A percentile compares a stretch with the other conserved stretches of the same genome.
Conservation (phyloP, 345 rosid genomes). For the Brassica rapa region DNA sequence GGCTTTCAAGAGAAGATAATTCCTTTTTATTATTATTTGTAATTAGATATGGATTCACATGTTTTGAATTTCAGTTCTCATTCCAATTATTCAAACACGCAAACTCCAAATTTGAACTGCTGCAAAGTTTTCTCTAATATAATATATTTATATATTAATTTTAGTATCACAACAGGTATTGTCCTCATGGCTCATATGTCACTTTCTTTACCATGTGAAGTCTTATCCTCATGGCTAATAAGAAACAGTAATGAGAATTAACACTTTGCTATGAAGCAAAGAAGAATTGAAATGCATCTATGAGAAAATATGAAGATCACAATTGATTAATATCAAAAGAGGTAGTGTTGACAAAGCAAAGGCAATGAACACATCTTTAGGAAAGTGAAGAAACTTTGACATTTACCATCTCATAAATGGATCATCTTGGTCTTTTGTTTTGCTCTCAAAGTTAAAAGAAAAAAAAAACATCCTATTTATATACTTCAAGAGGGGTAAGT, state of each 20-base stretch:
- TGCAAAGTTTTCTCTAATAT: background rate
- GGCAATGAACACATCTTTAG: background rate
- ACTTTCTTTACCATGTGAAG: background rate
- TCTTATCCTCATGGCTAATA: background rate
- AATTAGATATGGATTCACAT: background rate
- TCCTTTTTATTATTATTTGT: background rate
- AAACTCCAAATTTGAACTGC: background rate
- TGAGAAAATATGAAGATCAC: constrained; percentile 28
- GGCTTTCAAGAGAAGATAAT: background rate
- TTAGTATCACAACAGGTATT: too few relatives aligned
- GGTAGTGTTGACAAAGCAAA: background rate
- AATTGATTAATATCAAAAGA: constrained; percentile 26
- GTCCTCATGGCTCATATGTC: background rate
- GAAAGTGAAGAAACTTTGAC: constrained; percentile 30
- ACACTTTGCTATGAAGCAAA: background rate
- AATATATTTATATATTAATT: too few relatives aligned
- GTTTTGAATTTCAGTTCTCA: background rate
- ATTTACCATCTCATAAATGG: constrained; percentile 37
- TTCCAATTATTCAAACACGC: background rate
- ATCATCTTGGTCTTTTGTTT: constrained; percentile 26
- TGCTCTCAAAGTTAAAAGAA: constrained; percentile 27
- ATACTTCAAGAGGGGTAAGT: constrained; percentile 32
- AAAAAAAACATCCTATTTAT: constrained; percentile 15
- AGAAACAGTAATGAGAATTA: background rate
- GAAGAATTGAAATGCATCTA: background rate